These are phyloP conservation scores for Ulota crispa DNA, from an alignment of 225 moss, liverwort and hornwort species.

Conservation along the genomic window DNA sequence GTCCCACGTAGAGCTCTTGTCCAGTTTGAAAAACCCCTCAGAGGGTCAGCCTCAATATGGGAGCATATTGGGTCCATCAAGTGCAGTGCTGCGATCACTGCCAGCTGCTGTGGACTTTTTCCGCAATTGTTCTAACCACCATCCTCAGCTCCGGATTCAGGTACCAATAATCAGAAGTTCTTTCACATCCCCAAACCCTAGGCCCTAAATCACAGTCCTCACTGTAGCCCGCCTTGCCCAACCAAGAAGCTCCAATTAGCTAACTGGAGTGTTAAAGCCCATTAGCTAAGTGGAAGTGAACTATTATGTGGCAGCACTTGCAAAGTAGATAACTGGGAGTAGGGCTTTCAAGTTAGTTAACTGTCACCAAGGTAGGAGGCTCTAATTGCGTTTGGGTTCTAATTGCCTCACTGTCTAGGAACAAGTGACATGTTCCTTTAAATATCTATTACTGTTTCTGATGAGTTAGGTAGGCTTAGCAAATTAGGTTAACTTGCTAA, in stretches of 20 bases:
- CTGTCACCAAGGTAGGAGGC: not conserved
- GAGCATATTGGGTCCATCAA: slow-evolving; percentile 51
- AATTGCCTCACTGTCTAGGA: no score
- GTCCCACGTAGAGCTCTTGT: slow-evolving; percentile 50
- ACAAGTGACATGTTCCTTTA: no score
- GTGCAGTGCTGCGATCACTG: slow-evolving; percentile 81
- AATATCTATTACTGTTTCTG: no score
- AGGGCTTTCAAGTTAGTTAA: not conserved
- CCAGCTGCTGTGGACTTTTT: slow-evolving; percentile 87
- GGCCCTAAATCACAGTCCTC: not conserved
- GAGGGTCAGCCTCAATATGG: slow-evolving; percentile 41
- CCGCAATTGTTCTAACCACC: slow-evolving; percentile 67
- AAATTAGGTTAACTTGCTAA: no score
- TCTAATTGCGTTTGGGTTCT: no score
- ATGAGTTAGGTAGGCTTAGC: no score
- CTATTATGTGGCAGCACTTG: not conserved
- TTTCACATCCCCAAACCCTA: not conserved
- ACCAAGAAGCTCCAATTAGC: not conserved
- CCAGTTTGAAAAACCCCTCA: slow-evolving; percentile 45
- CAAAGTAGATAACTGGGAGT: not conserved
- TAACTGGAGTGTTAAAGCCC: not conserved
- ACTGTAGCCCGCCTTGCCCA: not conserved
- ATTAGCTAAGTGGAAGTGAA: not conserved
- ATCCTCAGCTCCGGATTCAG: slow-evolving; percentile 93
- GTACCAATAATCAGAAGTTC: slow-evolving; percentile 27